Base-by-base conservation (phyloP, 2,329 filamentous ascomycete genomes). In the Penicillium sp. region DNA sequence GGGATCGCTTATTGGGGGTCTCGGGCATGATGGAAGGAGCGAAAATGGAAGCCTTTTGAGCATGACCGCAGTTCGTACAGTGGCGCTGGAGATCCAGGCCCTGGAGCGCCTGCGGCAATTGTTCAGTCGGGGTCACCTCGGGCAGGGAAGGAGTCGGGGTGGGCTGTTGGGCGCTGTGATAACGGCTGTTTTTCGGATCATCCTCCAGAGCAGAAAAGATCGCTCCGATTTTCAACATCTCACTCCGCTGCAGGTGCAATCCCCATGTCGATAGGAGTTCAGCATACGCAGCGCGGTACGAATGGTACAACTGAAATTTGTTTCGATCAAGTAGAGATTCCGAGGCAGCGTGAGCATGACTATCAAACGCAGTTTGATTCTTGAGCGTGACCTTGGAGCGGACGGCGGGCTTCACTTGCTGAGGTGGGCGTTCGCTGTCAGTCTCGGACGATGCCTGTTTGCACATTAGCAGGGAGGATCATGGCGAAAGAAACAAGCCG, bases 181-280 rank as follows among this genome's bases (percentile, higher is more conserved):
- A 58, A 26, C 58, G 55, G 34, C 51, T 54, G 28, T 50, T 45
- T 27, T 48, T 51, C 43, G 50, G 29, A 28, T 62, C 58, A 28
- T 62, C 58, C n/a, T 46, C 43, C 33, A 66, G 66, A 48, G 69
- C 68, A 1, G 66, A 64, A 8, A 67, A 62, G 4, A 73, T 57
- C 0, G 72, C 71, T 43, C 77, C 75, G 48, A 79, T 77, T 54
- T 82, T 82, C 26, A 82, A 68, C 2, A 84, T 68, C 61, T 84
- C 81, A 11, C 76, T 75, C 43, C 76, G 73, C 53, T 78, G 70
- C 24, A 78, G 71, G 9, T 74, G 67, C 9, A 84, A 55, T 9
- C 74, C 74, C 81, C 81, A 84, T 7, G 76, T 73, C n/a, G 75
- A 75, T 4, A 84, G 70, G 47, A 81, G 68, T 41, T 81, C 69